phyloP scores from a whole-genome alignment of 306 rosid genomes.

The Argentina anserina region DNA sequence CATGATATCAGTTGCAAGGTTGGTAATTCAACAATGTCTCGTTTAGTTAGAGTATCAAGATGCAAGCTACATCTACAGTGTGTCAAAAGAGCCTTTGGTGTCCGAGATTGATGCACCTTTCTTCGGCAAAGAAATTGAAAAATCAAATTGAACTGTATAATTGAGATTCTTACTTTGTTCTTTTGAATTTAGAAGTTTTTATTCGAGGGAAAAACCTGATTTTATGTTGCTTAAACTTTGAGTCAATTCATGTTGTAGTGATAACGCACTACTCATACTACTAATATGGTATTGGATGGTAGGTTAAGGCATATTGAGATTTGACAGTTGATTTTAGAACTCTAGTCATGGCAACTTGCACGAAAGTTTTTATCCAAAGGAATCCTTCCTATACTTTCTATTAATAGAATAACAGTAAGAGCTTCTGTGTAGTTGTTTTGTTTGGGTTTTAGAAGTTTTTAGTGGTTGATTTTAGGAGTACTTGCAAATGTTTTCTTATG shows the following conservation, averaged over 20 bases:
- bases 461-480: no score
- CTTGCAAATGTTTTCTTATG: no score
- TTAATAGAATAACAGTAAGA: no score
- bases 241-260: neutral
- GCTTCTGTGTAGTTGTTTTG: no score
- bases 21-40: slow-evolving; percentile 11
- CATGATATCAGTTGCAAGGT: slow-evolving; percentile 4
- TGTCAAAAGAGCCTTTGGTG: slow-evolving; percentile 17
- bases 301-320: no score
- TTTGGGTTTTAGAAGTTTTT: no score
- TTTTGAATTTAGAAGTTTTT: slow-evolving; percentile 16
- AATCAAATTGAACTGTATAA: slow-evolving; percentile 11
- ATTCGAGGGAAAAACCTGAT: slow-evolving; percentile 4
- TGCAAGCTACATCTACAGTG: slow-evolving; percentile 20
- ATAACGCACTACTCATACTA: no score
- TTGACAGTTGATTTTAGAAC: neutral
- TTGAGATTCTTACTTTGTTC: neutral
- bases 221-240: neutral
- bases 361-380: no score
- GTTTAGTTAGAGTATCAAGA: slow-evolving; percentile 17
- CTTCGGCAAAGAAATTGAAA: slow-evolving; percentile 3
- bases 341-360: no score
- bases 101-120: neutral
- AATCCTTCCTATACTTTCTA: no score
- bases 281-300: no score